Percentiles rank a stretch among this genome's conserved stretches.
phyloP scores from a whole-genome alignment of 345 rosid species.

The Salix arbutifolia region DNA sequence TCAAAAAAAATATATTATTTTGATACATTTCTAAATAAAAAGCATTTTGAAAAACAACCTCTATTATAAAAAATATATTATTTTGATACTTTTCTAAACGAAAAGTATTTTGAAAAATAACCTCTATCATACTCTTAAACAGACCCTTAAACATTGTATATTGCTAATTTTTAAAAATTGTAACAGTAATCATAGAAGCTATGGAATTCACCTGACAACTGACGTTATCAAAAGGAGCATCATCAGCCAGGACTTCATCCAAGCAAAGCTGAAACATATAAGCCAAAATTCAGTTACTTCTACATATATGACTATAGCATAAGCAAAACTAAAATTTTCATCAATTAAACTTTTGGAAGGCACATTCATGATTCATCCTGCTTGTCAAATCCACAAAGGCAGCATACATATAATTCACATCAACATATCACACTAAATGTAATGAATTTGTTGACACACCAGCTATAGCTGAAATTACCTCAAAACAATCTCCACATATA shows the following conservation, averaged over 20 bases:
- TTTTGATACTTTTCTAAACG: too few species aligned
- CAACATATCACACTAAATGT: not conserved
- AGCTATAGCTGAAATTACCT: constrained; percentile 44
- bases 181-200: not conserved
- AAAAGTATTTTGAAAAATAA: too few species aligned
- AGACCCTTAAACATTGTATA: too few species aligned
- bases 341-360: not conserved
- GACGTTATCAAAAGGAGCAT: constrained; percentile 92
- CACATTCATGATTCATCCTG: not conserved
- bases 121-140: too few species aligned
- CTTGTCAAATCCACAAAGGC: not conserved
- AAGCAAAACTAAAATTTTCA: not conserved
- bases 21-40: too few species aligned
- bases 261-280: constrained; percentile 56
- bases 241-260: constrained; percentile 84
- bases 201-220: constrained; percentile 79
- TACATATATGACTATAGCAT: not conserved
- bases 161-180: not conserved
- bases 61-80: too few species aligned
- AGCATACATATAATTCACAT: not conserved
- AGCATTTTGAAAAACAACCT: too few species aligned
- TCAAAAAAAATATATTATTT: too few species aligned
- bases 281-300: not conserved
- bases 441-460: not conserved
- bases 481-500: constrained; percentile 90